Percentiles rank a stretch among this genome's conserved stretches.
Evolutionary conservation across 1,284 basidiomycete species (phyloP).

Genomic region (Trametes versicolor): DNA sequence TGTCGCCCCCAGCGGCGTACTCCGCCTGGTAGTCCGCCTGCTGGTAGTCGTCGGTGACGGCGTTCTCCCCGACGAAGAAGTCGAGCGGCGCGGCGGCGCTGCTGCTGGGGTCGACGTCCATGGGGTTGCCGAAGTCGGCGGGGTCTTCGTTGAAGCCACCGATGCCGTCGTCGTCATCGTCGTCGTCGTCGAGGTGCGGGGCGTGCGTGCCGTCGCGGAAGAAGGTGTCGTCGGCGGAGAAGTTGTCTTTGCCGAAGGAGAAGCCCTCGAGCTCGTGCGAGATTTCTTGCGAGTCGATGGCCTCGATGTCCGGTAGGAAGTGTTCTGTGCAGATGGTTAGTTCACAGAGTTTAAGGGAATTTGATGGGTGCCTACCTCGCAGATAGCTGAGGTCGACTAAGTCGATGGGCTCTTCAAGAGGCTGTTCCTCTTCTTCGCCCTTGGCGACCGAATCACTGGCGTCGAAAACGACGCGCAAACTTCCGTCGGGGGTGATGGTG

Average conservation of each 20-base stretch:
- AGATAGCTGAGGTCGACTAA: conserved; percentile 75
- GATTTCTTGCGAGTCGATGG: conserved; percentile 76
- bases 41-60: conserved; percentile 60
- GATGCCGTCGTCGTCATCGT: conserved; percentile 54
- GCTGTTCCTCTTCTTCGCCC: conserved; percentile 78
- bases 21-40: conserved; percentile 51
- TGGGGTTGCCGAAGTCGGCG: conserved; percentile 42
- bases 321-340: conserved; percentile 52
- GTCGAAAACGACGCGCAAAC: conserved; percentile 94
- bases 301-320: conserved; percentile 75
- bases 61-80: conserved; percentile 81
- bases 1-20: conserved; percentile 54
- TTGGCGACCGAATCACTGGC: conserved; percentile 91
- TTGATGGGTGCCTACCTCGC: conserved; percentile 60
- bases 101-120: conserved; percentile 56
- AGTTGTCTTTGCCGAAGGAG: conserved; percentile 74
- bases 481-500: conserved; percentile 82
- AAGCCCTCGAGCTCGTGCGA: conserved; percentile 85
- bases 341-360: neutral
- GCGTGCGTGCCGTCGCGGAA: conserved; percentile 59
- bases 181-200: conserved; percentile 55
- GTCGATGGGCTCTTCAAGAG: conserved; percentile 69
- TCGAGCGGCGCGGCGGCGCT: conserved; percentile 62
- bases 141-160: conserved; percentile 45
- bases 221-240: conserved; percentile 70